Evolutionary conservation across 257 asterid species (phyloP).

Genomic region (Dorcoceras hygrometricum): DNA sequence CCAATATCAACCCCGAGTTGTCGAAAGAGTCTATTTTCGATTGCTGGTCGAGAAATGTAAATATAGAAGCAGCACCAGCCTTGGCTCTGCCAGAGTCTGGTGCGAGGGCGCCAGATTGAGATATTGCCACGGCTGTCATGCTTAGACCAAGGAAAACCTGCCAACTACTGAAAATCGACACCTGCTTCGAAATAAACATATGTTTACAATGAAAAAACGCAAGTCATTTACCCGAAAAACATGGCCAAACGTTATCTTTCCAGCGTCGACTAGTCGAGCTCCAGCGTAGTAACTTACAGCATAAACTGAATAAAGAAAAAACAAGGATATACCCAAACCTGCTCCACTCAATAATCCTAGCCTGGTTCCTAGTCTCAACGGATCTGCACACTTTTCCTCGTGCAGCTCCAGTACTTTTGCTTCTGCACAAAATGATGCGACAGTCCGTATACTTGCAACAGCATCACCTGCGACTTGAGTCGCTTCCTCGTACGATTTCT

Average conservation of each 20-base stretch:
- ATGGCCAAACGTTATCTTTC: constrained; percentile 44
- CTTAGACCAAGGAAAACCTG: constrained; percentile 60
- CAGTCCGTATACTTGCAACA: constrained; percentile 59
- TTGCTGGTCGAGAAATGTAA: constrained; percentile 51
- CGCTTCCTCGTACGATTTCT: constrained; percentile 65
- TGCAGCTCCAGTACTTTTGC: constrained; percentile 52
- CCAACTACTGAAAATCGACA: background rate
- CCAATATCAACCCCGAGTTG: constrained; percentile 34
- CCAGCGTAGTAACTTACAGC: constrained; percentile 65
- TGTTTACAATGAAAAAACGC: background rate
- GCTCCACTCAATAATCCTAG: constrained; percentile 57
- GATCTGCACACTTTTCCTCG: constrained; percentile 43
- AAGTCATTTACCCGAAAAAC: constrained; percentile 54
- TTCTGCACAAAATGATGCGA: constrained; percentile 73
- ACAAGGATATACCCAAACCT: constrained; percentile 50
- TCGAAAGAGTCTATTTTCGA: constrained; percentile 45
- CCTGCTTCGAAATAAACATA: background rate
- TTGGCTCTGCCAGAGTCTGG: constrained; percentile 61
- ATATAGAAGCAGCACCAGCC: constrained; percentile 57
- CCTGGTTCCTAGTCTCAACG: constrained; percentile 37
- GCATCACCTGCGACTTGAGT: constrained; percentile 65
- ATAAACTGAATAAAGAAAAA: constrained; percentile 45
- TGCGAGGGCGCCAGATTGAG: constrained; percentile 57
- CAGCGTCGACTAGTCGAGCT: constrained; percentile 53
- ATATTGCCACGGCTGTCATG: constrained; percentile 52